Conservation (phyloP, 148 eudicot species). For the Arctostaphylos glauca region DNA sequence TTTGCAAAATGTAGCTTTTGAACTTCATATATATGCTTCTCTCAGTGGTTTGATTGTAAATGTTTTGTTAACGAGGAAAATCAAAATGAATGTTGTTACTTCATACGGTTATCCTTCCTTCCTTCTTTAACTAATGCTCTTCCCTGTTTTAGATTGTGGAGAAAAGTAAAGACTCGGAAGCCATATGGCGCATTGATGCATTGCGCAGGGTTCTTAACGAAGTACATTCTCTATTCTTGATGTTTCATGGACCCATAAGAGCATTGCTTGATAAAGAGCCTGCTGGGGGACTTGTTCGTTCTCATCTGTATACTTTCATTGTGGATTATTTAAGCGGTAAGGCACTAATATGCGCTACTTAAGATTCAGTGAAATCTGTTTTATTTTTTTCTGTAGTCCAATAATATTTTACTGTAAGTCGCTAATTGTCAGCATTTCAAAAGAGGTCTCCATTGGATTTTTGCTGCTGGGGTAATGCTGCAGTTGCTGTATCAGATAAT, state of each 20-base stretch:
- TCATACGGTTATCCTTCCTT: background rate
- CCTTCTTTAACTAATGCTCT: constrained; percentile 11
- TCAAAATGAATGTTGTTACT: background rate
- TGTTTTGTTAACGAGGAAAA: background rate
- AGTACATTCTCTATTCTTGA: constrained; percentile 78
- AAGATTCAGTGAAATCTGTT: constrained; percentile 18
- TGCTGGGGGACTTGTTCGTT: constrained; percentile 69
- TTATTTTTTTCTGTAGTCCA: constrained; percentile 32
- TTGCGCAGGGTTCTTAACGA: constrained; percentile 82
- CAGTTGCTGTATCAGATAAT: constrained; percentile 61
- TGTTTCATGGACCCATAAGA: constrained; percentile 87
- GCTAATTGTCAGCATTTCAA: constrained; percentile 96
- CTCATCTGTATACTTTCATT: constrained; percentile 66
- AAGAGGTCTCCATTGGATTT: constrained; percentile 84
- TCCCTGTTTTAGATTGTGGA: constrained; percentile 62
- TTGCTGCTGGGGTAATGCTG: constrained; percentile 99
- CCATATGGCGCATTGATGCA: constrained; percentile 81
- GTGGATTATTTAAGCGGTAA: constrained; percentile 86
- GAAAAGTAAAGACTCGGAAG: constrained; percentile 73
- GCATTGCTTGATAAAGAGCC: constrained; percentile 78
- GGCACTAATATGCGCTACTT: constrained; percentile 19
- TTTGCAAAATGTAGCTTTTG: background rate
- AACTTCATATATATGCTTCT: background rate
- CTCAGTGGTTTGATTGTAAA: background rate
- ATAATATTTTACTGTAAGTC: constrained; percentile 58